Conservation (phyloP, 2,329 filamentous ascomycete species). For the Chrysosporium queenslandicum region DNA sequence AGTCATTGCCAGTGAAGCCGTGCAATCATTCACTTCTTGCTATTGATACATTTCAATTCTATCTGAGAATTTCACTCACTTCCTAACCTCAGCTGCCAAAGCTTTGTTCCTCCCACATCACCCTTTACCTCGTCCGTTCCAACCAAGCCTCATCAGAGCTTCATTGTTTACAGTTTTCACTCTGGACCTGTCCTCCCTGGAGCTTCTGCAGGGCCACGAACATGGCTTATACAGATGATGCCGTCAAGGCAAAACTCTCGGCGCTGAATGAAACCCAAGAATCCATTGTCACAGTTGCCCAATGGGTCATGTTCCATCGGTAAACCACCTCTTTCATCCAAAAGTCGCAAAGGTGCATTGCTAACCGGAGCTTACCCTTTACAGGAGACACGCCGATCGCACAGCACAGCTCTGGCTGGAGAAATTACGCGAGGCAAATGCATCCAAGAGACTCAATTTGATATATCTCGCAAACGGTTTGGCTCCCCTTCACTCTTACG, state of each 20-base stretch:
- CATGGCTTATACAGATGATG: conserved; percentile 95
- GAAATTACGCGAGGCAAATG: conserved; percentile 74
- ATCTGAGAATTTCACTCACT: neutral
- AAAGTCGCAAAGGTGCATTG: neutral
- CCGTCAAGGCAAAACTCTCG: conserved; percentile 86
- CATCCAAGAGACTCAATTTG: conserved; percentile 76
- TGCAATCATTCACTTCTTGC: neutral
- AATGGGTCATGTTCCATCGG: conserved; percentile 99
- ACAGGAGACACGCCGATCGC: conserved; percentile 78
- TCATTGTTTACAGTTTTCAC: neutral
- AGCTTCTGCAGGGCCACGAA: conserved; percentile 15
- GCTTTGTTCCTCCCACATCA: no score
- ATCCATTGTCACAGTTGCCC: conserved; percentile 87
- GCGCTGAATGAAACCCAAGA: conserved; percentile 96
- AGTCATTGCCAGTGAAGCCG: neutral
- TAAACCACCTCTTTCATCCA: conserved; percentile 35
- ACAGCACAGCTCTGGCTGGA: conserved; percentile 89
- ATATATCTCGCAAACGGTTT: conserved; percentile 92
- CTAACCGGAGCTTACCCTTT: conserved; percentile 4
- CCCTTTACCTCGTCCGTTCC: no score
- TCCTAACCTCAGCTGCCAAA: neutral
- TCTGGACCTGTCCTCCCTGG: neutral
- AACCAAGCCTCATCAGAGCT: neutral
- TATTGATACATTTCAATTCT: neutral
- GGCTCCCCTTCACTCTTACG: conserved; percentile 20